Evolutionary conservation across 2,329 filamentous ascomycete genomes (phyloP).

Genomic region (Fusarium mexicanum): DNA sequence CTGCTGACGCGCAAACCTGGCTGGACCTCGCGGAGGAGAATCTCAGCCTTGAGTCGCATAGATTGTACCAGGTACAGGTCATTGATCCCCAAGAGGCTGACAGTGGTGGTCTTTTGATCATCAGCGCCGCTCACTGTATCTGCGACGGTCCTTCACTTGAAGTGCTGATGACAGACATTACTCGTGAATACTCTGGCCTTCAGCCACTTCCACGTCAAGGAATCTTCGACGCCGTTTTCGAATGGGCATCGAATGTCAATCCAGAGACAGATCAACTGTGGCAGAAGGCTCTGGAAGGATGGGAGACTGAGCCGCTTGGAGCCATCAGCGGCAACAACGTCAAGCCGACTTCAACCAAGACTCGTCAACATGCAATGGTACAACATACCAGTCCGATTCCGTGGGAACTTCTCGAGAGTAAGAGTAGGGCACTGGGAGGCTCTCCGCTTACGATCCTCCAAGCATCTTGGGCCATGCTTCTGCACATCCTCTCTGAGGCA

Average conservation of each 20-base stretch:
- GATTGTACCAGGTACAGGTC: neutral
- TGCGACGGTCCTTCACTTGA: slow-evolving; percentile 20
- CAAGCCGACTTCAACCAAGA: neutral
- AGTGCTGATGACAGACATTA: slow-evolving; percentile 4
- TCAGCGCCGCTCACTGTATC: slow-evolving; percentile 19
- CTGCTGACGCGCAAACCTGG: neutral
- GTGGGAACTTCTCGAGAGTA: neutral
- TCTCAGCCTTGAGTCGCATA: neutral
- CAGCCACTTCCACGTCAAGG: neutral
- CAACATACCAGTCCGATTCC: neutral
- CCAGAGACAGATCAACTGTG: neutral
- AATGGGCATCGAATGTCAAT: neutral
- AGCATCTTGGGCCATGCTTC: slow-evolving; percentile 14
- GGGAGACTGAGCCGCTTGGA: slow-evolving; percentile 9
- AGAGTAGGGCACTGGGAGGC: neutral
- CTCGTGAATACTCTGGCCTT: neutral
- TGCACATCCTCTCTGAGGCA: slow-evolving; percentile 5
- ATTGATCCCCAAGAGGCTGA: neutral
- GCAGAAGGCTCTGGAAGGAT: slow-evolving; percentile 5
- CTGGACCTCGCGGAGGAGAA: neutral
- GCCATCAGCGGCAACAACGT: slow-evolving; percentile 16
- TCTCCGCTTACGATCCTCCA: slow-evolving; percentile 7
- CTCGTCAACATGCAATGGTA: neutral
- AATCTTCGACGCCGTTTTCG: neutral
- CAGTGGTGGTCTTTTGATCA: neutral